Evolutionary conservation across 805 yeast species (phyloP).

Genomic region (Wickerhamiella australiensis): DNA sequence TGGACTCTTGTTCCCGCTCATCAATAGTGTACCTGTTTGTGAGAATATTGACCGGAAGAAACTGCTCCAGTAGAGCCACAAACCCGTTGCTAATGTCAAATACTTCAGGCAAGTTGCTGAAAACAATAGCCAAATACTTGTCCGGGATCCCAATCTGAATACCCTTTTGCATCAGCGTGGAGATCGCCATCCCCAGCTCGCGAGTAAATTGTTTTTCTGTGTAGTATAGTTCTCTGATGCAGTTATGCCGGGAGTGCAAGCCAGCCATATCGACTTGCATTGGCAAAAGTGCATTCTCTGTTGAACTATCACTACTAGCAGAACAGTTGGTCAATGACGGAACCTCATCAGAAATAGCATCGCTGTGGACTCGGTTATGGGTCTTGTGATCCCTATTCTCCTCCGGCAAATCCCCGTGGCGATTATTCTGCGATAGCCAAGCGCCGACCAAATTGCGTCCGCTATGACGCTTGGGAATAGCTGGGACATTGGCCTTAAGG

Average conservation of each 20-base stretch:
- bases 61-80: slow-evolving; percentile 23
- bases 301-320: slow-evolving; percentile 12
- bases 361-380: not conserved
- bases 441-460: slow-evolving; percentile 5
- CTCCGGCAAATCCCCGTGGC: not conserved
- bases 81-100: slow-evolving; percentile 25
- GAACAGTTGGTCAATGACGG: slow-evolving; percentile 11
- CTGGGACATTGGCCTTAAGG: not conserved
- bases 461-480: slow-evolving; percentile 4
- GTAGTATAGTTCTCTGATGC: slow-evolving; percentile 29
- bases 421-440: not conserved
- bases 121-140: slow-evolving; percentile 23
- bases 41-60: slow-evolving; percentile 20
- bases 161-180: slow-evolving; percentile 25
- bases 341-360: not conserved
- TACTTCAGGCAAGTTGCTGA: slow-evolving; percentile 28
- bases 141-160: slow-evolving; percentile 22
- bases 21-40: slow-evolving; percentile 20
- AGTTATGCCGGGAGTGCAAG: slow-evolving; percentile 19
- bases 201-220: slow-evolving; percentile 30
- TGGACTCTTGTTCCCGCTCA: slow-evolving; percentile 18
- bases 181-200: slow-evolving; percentile 30
- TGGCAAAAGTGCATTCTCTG: not conserved
- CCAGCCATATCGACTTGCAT: not conserved
- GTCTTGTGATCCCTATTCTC: not conserved